Conservation (phyloP, 148 eudicot species). For the Fagopyrum esculentum region DNA sequence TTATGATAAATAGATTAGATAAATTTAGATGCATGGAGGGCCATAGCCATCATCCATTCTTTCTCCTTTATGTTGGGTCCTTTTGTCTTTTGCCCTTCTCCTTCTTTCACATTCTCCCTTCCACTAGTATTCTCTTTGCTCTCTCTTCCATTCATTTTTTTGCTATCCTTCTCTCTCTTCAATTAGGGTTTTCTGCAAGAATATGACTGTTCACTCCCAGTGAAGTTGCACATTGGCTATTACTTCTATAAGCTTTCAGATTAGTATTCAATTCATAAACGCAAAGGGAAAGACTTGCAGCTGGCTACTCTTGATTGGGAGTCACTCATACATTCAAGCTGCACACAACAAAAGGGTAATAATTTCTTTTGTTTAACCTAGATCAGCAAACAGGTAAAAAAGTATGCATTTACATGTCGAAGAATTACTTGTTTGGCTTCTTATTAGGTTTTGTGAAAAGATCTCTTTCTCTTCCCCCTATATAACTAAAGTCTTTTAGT, state of each 20-base stretch:
- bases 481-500: background rate
- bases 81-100: slow-evolving; percentile 14
- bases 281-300: background rate
- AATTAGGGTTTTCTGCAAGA: slow-evolving; percentile 11
- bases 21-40: slow-evolving; percentile 11
- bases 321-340: background rate
- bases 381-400: slow-evolving; percentile 4
- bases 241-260: slow-evolving; percentile 5
- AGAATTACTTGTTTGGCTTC: background rate
- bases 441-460: background rate
- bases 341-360: background rate
- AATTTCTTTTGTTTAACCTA: background rate
- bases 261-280: background rate
- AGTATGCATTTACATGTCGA: background rate
- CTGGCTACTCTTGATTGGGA: background rate
- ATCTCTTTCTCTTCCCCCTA: background rate
- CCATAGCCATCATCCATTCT: background rate
- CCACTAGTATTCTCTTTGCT: slow-evolving; percentile 11
- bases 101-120: slow-evolving; percentile 15
- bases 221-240: slow-evolving; percentile 12
- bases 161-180: background rate
- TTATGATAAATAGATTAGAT: slow-evolving; percentile 4
- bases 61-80: background rate
- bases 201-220: slow-evolving; percentile 10
- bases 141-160: slow-evolving; percentile 10